Conservation (phyloP, 2,329 filamentous ascomycete species). For the Bertia moriformis region DNA sequence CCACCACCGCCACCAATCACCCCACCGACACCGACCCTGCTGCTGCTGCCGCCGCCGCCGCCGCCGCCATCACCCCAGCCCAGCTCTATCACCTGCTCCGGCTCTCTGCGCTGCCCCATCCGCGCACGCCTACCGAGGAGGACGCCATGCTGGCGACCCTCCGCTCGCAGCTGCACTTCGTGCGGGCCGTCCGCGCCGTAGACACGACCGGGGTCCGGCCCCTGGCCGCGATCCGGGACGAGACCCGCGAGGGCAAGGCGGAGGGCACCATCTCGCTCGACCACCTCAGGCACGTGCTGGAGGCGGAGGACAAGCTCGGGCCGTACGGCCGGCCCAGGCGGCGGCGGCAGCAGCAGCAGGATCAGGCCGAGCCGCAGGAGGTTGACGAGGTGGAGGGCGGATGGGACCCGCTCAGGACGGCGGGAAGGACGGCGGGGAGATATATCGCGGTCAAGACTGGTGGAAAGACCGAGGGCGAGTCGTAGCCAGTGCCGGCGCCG, state of each 20-base stretch:
- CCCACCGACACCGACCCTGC: slow-evolving; percentile 12
- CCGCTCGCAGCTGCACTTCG: slow-evolving; percentile 73
- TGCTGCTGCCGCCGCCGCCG: too few relatives aligned
- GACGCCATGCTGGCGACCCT: slow-evolving; percentile 59
- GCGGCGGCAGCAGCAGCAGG: slow-evolving; percentile 3
- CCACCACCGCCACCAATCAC: too few relatives aligned
- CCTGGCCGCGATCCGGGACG: slow-evolving; percentile 67
- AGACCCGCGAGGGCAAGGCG: slow-evolving; percentile 39
- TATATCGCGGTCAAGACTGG: neutral
- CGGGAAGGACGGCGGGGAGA: neutral
- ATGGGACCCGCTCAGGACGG: neutral
- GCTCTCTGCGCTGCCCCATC: slow-evolving; percentile 75
- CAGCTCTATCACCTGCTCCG: slow-evolving; percentile 75
- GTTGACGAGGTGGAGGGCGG: neutral
- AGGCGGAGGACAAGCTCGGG: slow-evolving; percentile 45
- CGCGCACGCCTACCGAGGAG: slow-evolving; percentile 48
- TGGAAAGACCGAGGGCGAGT: too few relatives aligned
- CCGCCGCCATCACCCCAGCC: slow-evolving; percentile 49
- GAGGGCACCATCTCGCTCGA: slow-evolving; percentile 45
- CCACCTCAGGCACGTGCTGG: slow-evolving; percentile 38
- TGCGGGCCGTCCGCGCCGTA: slow-evolving; percentile 69
- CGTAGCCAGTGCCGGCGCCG: too few relatives aligned
- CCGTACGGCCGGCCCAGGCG: slow-evolving; percentile 29
- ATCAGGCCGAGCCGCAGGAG: neutral
- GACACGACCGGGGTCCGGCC: slow-evolving; percentile 62